Evolutionary conservation across 1,139 yeast genomes (phyloP), one percentile per base, ranked within the genome.

Genomic region (Yamadazyma pseudoaaseri): DNA sequence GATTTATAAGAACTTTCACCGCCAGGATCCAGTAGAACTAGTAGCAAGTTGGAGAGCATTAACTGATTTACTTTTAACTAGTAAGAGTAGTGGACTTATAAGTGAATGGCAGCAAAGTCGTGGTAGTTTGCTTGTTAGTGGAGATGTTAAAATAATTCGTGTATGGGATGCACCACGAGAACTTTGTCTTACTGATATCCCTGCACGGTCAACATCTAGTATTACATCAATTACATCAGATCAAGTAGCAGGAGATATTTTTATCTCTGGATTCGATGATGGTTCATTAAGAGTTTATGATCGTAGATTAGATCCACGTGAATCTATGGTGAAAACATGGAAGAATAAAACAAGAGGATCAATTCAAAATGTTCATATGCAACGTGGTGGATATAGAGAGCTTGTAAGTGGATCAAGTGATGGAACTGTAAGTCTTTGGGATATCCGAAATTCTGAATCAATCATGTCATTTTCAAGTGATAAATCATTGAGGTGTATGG

Each of bases 141-240:
- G 99, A 30, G 98, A 92, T 64, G 96, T 87, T 8, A 86, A 90
- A 46, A 81, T 89, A 20, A 87, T 92, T 34, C 69, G 96, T 40
- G 72, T 90, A 1, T 92, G 98, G 98, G 98, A 92, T 62, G 97
- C 97, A 0, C 95, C 96, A 12, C 70, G 97, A 27, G 99, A 92
- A 54, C 68, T 85, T 35, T 84, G 96, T 54, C 70, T 86, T 34
- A 78, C 78, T 18, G 97, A 90, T 52, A 83, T 92, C 33, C 96
- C 97, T 0, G 95, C 96, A 0, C 71, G 96, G 38, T 86, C 96
- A 0, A 81, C 95, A 0, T 81, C 94, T n/a, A 81, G 94, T 9
- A 84, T 92, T 36, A 85, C 96, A 0, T 74, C 95, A 0, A 67
- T 92, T 36, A 89, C 97, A 0, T 87, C 97, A 0, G 99, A 92